A percentile compares a stretch with the other conserved stretches of the same genome.
These are phyloP conservation scores for Claviceps arundinis DNA, from an alignment of 2,329 filamentous ascomycete species.

Conservation along the genomic window DNA sequence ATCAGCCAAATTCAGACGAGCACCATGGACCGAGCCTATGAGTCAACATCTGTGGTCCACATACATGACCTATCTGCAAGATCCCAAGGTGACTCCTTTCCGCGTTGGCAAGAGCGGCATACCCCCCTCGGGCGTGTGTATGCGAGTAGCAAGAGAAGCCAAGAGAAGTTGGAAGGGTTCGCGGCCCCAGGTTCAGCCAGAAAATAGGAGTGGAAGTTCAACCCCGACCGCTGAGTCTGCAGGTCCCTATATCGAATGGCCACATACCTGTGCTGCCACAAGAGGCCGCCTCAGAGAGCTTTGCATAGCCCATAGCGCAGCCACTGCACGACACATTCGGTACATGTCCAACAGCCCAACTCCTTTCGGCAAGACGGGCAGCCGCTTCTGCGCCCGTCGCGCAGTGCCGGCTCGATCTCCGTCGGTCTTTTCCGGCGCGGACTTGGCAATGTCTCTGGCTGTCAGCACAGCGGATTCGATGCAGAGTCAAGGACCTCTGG, in stretches of 20 bases:
- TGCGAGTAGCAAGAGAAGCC: constrained; percentile 51
- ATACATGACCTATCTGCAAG: constrained; percentile 51
- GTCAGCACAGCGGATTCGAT: constrained; percentile 52
- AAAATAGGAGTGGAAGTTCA: constrained; percentile 35
- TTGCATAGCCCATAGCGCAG: constrained; percentile 41
- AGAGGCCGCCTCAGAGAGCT: constrained; percentile 48
- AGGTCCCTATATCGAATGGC: constrained; percentile 45
- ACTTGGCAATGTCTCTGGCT: constrained; percentile 50
- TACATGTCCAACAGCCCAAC: constrained; percentile 41
- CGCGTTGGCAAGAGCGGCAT: constrained; percentile 49
- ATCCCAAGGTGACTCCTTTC: constrained; percentile 54
- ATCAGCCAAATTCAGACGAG: constrained; percentile 29
- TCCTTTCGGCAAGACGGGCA: constrained; percentile 38
- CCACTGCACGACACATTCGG: constrained; percentile 27
- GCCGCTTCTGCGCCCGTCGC: constrained; percentile 35
- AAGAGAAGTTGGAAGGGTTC: constrained; percentile 55
- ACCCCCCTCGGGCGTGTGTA: constrained; percentile 50
- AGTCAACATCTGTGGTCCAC: constrained; percentile 52
- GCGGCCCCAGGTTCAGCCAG: constrained; percentile 23
- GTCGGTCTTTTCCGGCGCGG: constrained; percentile 43
- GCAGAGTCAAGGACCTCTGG: constrained; percentile 48
- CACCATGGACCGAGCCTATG: constrained; percentile 52
- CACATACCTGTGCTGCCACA: constrained; percentile 49
- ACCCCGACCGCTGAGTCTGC: constrained; percentile 39
- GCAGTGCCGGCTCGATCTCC: constrained; percentile 31